Conservation (phyloP, 352 stramenopile species). For the Globisporangium carolinianum region DNA sequence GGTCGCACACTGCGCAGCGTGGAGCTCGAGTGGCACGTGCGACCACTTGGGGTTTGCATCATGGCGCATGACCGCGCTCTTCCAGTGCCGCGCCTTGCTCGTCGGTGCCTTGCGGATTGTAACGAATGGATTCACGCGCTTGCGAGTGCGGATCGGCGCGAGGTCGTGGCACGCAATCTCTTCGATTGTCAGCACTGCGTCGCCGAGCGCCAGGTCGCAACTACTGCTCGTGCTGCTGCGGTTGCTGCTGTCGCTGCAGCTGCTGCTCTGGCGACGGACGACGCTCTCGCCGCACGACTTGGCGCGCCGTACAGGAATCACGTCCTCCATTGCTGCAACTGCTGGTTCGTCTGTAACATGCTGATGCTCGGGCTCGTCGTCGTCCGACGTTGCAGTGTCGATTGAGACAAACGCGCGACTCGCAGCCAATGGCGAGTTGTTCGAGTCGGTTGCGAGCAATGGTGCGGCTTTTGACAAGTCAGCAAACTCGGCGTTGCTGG, state of each 20-base stretch:
- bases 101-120: constrained; percentile 25
- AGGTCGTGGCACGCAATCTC: constrained; percentile 33
- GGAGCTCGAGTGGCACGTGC: constrained; percentile 31
- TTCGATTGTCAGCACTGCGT: constrained; percentile 24
- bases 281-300: constrained; percentile 5
- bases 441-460: constrained; percentile 7
- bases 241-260: constrained; percentile 9
- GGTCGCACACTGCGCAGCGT: neutral
- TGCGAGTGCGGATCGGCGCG: constrained; percentile 43
- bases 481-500: constrained; percentile 20
- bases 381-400: constrained; percentile 14
- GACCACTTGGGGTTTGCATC: constrained; percentile 38
- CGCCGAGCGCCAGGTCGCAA: constrained; percentile 3
- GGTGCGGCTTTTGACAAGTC: constrained; percentile 6
- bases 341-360: constrained; percentile 11
- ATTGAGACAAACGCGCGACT: constrained; percentile 16
- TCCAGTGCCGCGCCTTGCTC: constrained; percentile 24
- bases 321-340: neutral
- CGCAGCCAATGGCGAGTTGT: constrained; percentile 2
- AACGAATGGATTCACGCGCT: constrained; percentile 53
- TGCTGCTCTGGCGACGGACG: constrained; percentile 3
- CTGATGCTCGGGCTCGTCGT: constrained; percentile 18
- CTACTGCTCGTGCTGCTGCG: constrained; percentile 15
- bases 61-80: constrained; percentile 35
- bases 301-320: neutral